phyloP scores from a whole-genome alignment of 2,329 filamentous ascomycete genomes.

The Colletotrichum shisoi region DNA sequence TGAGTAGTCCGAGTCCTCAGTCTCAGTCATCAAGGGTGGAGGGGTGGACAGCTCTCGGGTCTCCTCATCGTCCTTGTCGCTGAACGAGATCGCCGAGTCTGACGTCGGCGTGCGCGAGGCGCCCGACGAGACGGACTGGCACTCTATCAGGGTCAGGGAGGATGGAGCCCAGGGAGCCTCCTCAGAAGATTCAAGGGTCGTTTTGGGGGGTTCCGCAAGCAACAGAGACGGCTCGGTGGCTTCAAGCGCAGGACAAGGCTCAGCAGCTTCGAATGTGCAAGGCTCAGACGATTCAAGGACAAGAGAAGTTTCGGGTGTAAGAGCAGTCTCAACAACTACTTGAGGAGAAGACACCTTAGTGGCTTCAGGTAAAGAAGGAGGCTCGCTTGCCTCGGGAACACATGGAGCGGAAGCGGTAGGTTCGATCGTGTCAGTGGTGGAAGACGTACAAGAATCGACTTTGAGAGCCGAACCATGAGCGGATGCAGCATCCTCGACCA shows the following conservation, averaged over 20 bases:
- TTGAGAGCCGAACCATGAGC: slow-evolving; percentile 5
- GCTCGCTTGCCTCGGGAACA: slow-evolving; percentile 16
- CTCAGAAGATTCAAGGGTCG: slow-evolving; percentile 14
- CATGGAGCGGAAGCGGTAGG: slow-evolving; percentile 4
- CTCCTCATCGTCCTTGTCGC: slow-evolving; percentile 30
- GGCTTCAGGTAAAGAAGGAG: not conserved
- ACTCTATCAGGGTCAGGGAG: slow-evolving; percentile 18
- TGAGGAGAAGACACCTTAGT: not conserved
- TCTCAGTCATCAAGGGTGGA: slow-evolving; percentile 34
- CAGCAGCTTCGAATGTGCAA: not conserved
- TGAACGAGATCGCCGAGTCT: slow-evolving; percentile 26
- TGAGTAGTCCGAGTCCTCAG: slow-evolving; percentile 38
- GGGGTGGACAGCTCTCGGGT: slow-evolving; percentile 21
- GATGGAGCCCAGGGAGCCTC: slow-evolving; percentile 16
- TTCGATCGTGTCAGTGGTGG: slow-evolving; percentile 19
- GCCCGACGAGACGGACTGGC: slow-evolving; percentile 20
- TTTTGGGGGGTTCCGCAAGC: slow-evolving; percentile 19
- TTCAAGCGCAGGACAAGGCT: not conserved
- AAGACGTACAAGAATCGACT: slow-evolving; percentile 36
- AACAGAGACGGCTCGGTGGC: not conserved
- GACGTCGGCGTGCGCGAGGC: slow-evolving; percentile 25
- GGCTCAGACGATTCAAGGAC: too few relatives aligned
- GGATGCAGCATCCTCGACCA: not conserved
- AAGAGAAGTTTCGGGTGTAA: not conserved
- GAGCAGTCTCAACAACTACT: not conserved